Evolutionary conservation across 768 basidiomycete genomes (phyloP), one percentile per base, ranked within the genome.

Genomic region (Tephrocybe sp.): DNA sequence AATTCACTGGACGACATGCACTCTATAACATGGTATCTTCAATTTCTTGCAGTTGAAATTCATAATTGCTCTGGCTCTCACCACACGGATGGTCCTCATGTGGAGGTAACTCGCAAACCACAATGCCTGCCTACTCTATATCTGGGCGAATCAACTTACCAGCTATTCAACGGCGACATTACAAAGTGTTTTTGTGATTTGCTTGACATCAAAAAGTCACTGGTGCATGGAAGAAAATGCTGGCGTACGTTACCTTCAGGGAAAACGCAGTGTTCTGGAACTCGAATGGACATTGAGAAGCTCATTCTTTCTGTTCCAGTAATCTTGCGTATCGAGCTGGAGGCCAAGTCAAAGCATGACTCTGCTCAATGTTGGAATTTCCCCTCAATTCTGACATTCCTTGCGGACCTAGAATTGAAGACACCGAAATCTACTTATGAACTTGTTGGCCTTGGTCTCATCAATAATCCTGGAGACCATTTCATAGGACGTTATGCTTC

Each of bases 401-500:
- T n/a, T 12, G 15, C 31, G 13, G 18, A 9, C 13, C 5, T 11
- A 19, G 28, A 27, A 19, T 12, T 5, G 12, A 37, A 9, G 19
- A n/a, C n/a, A n/a, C n/a, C n/a, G n/a, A n/a, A n/a, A n/a, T n/a
- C 34, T n/a, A 21, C 30, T 6, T 51, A 51, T 31, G 28, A 51
- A 37, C 27, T 51, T 4, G 15, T 37, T 1, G 49, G 49, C 5
- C 27, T 51, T 2, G 49, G 18, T 9, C 43, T 44, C 11, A 18
- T 51, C 11, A 44, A 45, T 25, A 15, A 32, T 15, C 5, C 27
- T 24, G 44, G 28, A 5, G 12, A 31, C 7, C 50, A 51, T 25
- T 45, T 51, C 15, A 45, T 13, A 8, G 41, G 41, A 21, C 49
- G 21, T 12, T 49, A 37, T n/a, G 5, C 30, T 8, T 37, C 42